Evolutionary conservation across 495 filamentous ascomycete species (phyloP).

Genomic region (Rhypophila decipiens): DNA sequence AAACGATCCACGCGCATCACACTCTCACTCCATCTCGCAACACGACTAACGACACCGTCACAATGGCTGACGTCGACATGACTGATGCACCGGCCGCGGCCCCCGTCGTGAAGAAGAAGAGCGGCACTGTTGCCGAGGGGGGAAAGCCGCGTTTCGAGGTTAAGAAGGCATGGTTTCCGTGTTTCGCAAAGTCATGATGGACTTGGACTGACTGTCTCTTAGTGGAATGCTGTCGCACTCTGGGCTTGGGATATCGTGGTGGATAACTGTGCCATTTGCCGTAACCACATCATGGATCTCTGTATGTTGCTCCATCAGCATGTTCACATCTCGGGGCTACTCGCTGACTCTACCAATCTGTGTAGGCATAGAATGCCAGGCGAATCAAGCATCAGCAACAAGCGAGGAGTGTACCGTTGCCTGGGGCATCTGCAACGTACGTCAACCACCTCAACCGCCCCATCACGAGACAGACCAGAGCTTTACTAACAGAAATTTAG

Average conservation of each 20-base stretch:
- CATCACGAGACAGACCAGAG: not conserved
- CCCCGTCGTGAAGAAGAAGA: constrained; percentile 50
- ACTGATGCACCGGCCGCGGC: constrained; percentile 63
- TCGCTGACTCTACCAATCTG: constrained; percentile 2
- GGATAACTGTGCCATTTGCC: constrained; percentile 98
- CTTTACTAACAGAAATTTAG: constrained; percentile 41
- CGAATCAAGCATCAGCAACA: constrained; percentile 97
- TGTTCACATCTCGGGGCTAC: not conserved
- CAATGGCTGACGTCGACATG: constrained; percentile 97
- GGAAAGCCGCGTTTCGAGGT: constrained; percentile 95
- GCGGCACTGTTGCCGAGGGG: constrained; percentile 43
- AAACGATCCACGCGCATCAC: too few species aligned
- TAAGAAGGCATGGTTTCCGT: constrained; percentile 67
- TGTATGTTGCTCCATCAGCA: constrained; percentile 48
- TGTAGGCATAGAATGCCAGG: constrained; percentile 94
- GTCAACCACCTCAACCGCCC: not conserved
- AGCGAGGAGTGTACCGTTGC: constrained; percentile 98
- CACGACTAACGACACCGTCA: not conserved
- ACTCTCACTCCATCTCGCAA: too few species aligned
- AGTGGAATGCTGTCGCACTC: constrained; percentile 99
- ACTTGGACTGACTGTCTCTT: not conserved
- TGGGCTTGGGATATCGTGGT: constrained; percentile 99
- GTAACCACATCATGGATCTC: constrained; percentile 99
- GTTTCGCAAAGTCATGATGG: not conserved
- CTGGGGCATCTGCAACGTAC: constrained; percentile 98